phyloP scores from a whole-genome alignment of 1,139 yeast species.

The Lodderomyces theae region DNA sequence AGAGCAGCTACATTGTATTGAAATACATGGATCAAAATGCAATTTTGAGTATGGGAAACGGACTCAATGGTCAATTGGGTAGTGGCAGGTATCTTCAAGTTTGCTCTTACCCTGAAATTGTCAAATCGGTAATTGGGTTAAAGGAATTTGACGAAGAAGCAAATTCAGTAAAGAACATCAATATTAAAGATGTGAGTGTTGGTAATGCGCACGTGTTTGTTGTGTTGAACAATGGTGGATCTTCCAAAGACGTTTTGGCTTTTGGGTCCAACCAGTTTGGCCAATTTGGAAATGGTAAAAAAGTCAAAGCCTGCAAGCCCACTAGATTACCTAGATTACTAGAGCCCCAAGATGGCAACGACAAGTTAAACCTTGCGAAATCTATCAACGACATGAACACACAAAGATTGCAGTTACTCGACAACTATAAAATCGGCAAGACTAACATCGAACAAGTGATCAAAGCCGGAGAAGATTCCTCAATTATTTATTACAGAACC shows the following conservation, averaged over 20 bases:
- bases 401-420: slow-evolving; percentile 46
- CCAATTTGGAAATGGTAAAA: slow-evolving; percentile 82
- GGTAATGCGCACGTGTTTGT: slow-evolving; percentile 70
- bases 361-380: slow-evolving; percentile 22
- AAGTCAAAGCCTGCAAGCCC: slow-evolving; percentile 59
- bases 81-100: slow-evolving; percentile 73
- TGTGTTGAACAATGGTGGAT: slow-evolving; percentile 48
- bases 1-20: slow-evolving; percentile 58
- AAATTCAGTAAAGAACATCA: slow-evolving; percentile 37
- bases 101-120: slow-evolving; percentile 60
- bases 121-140: slow-evolving; percentile 50
- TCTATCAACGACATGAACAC: slow-evolving; percentile 34
- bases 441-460: slow-evolving; percentile 50
- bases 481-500: slow-evolving; percentile 61
- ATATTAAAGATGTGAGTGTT: slow-evolving; percentile 50
- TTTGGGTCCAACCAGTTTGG: slow-evolving; percentile 87
- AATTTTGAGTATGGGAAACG: slow-evolving; percentile 74
- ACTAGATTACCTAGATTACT: slow-evolving; percentile 50
- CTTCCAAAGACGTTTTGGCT: slow-evolving; percentile 59
- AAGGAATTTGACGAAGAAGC: slow-evolving; percentile 39
- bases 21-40: slow-evolving; percentile 26
- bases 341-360: slow-evolving; percentile 49
- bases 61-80: slow-evolving; percentile 87
- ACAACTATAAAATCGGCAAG: slow-evolving; percentile 21
- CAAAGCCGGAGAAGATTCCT: slow-evolving; percentile 59